These are phyloP conservation scores for Phialophora verrucosa DNA, from an alignment of 2,329 filamentous ascomycete genomes.

Conservation along the genomic window DNA sequence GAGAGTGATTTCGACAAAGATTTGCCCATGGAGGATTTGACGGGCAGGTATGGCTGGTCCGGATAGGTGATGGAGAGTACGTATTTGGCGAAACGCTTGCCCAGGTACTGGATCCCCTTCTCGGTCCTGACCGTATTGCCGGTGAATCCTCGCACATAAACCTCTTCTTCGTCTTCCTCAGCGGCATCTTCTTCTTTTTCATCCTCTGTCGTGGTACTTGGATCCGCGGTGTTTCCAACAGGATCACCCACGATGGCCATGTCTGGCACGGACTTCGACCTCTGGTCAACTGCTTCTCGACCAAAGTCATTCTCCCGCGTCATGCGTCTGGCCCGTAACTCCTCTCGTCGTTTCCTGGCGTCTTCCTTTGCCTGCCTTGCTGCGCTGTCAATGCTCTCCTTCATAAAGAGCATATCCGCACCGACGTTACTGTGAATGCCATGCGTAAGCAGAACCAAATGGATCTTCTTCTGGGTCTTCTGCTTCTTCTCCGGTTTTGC, in stretches of 20 bases:
- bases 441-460: conserved; percentile 91
- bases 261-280: conserved; percentile 36
- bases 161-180: conserved; percentile 58
- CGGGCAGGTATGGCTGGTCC: conserved; percentile 83
- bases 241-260: conserved; percentile 33
- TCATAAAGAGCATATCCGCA: conserved; percentile 94
- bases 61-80: conserved; percentile 89
- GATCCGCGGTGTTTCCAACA: conserved; percentile 50
- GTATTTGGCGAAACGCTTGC: conserved; percentile 90
- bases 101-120: conserved; percentile 93
- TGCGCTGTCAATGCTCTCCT: conserved; percentile 92
- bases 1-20: conserved; percentile 57
- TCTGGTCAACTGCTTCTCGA: conserved; percentile 29
- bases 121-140: conserved; percentile 75
- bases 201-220: conserved; percentile 48
- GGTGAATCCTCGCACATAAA: conserved; percentile 63
- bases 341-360: conserved; percentile 64
- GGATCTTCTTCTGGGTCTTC: conserved; percentile 75
- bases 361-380: conserved; percentile 75
- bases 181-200: conserved; percentile 53
- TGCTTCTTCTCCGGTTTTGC: conserved; percentile 40
- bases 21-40: conserved; percentile 59
- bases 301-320: conserved; percentile 36
- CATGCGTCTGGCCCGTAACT: conserved; percentile 53
- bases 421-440: conserved; percentile 94